Conservation (phyloP, 2,329 filamentous ascomycete species). For the Monilinia fructicola region DNA sequence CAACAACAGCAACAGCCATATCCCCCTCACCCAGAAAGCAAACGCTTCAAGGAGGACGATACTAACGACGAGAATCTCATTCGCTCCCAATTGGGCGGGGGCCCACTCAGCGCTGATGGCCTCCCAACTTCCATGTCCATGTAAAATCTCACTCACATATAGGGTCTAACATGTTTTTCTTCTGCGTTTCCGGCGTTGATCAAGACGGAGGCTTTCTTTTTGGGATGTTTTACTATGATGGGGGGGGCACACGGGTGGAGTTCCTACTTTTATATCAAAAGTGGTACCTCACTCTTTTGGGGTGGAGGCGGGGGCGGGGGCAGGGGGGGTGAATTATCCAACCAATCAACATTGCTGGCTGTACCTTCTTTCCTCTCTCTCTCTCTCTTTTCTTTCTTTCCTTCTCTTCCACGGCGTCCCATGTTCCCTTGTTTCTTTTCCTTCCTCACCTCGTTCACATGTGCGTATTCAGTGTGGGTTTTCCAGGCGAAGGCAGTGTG, state of each 20-base stretch:
- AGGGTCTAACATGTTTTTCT: constrained; percentile 12
- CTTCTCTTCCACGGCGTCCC: not conserved
- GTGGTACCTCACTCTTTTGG: constrained; percentile 4
- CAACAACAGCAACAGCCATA: constrained; percentile 30
- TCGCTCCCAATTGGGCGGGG: constrained; percentile 49
- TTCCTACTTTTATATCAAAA: constrained; percentile 19
- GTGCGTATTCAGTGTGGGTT: constrained; percentile 11
- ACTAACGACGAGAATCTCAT: constrained; percentile 56
- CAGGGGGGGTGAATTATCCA: constrained; percentile 5
- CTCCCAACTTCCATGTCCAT: constrained; percentile 32
- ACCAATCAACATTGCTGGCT: not conserved
- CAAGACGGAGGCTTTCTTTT: constrained; percentile 12
- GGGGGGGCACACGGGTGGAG: constrained; percentile 6
- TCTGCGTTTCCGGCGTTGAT: constrained; percentile 22
- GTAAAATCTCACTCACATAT: constrained; percentile 25
- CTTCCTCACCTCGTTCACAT: constrained; percentile 6
- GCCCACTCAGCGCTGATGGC: constrained; percentile 38
- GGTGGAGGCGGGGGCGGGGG: no score
- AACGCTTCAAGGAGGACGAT: constrained; percentile 44
- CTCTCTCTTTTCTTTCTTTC: not conserved
- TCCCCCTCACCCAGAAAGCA: constrained; percentile 25
- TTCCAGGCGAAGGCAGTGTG: not conserved
- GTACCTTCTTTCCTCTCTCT: not conserved
- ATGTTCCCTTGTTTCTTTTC: not conserved
- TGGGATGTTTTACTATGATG: constrained; percentile 11